Evolutionary conservation across 2,329 filamentous ascomycete species (phyloP).

Genomic region (Colletotrichum karsti): DNA sequence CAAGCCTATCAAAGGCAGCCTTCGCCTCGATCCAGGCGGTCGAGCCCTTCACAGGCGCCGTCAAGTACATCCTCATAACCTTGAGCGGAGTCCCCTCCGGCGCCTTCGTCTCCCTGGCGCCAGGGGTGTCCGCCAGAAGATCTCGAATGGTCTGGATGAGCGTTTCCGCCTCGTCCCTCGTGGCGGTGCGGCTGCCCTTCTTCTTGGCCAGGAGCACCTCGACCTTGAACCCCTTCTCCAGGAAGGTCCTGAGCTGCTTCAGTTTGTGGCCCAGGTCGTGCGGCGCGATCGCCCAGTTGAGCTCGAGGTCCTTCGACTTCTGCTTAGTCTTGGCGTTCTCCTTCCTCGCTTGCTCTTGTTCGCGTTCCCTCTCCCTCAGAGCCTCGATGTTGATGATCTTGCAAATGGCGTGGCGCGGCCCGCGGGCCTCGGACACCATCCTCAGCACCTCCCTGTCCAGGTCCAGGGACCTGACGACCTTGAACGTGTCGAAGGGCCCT

Average conservation of each 20-base stretch:
- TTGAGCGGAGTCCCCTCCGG: slow-evolving; percentile 54
- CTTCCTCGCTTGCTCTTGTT: slow-evolving; percentile 52
- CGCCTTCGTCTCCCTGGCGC: slow-evolving; percentile 53
- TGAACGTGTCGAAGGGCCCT: slow-evolving; percentile 45
- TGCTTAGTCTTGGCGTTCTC: slow-evolving; percentile 44
- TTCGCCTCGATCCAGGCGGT: neutral
- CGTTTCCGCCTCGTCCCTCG: slow-evolving; percentile 65
- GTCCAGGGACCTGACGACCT: slow-evolving; percentile 51
- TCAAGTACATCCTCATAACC: slow-evolving; percentile 52
- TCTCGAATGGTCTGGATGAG: slow-evolving; percentile 57
- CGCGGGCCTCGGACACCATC: slow-evolving; percentile 39
- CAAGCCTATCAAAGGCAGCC: neutral
- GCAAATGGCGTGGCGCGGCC: slow-evolving; percentile 67
- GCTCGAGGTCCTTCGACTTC: slow-evolving; percentile 79
- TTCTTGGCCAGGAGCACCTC: slow-evolving; percentile 74
- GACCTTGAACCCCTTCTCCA: slow-evolving; percentile 79
- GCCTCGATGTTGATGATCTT: slow-evolving; percentile 71
- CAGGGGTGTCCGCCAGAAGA: slow-evolving; percentile 38
- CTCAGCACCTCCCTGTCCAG: slow-evolving; percentile 46
- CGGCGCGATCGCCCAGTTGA: slow-evolving; percentile 86
- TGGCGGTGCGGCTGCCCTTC: slow-evolving; percentile 70
- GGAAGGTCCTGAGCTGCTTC: slow-evolving; percentile 72
- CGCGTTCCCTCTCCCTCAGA: slow-evolving; percentile 51
- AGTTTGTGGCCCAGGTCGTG: slow-evolving; percentile 81
- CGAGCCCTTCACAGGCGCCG: slow-evolving; percentile 35